Conservation (phyloP, 2,329 filamentous ascomycete species). For the Alternaria sp. region DNA sequence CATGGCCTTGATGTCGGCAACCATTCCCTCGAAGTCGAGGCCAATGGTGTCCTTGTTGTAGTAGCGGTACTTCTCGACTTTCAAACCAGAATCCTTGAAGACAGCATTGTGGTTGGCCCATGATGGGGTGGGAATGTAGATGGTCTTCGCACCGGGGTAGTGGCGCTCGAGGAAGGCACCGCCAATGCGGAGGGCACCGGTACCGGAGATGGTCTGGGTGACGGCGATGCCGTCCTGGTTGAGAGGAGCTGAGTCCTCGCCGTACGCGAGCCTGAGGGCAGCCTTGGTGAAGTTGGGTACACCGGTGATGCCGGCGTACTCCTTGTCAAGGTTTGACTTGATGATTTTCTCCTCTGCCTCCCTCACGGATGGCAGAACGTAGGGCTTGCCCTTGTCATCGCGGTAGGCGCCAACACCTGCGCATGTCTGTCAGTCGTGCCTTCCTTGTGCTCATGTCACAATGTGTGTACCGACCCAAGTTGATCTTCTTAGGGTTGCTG, state of each 20-base stretch:
- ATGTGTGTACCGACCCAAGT: slow-evolving; percentile 72
- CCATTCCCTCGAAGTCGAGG: slow-evolving; percentile 93
- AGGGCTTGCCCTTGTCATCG: slow-evolving; percentile 97
- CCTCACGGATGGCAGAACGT: slow-evolving; percentile 92
- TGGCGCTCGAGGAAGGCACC: slow-evolving; percentile 92
- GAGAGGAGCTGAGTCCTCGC: slow-evolving; percentile 78
- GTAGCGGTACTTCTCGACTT: slow-evolving; percentile 96
- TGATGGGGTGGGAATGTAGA: slow-evolving; percentile 95
- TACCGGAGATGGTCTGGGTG: slow-evolving; percentile 98
- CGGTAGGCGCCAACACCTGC: slow-evolving; percentile 95
- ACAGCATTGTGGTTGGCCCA: slow-evolving; percentile 99
- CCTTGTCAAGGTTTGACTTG: slow-evolving; percentile 84
- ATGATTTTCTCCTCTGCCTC: slow-evolving; percentile 89
- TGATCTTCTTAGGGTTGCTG: slow-evolving; percentile 93
- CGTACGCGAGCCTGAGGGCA: slow-evolving; percentile 90
- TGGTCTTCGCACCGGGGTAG: slow-evolving; percentile 90
- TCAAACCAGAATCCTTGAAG: slow-evolving; percentile 90
- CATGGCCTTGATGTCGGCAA: slow-evolving; percentile 88
- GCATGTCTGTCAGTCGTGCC: slow-evolving; percentile 29
- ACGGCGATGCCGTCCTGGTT: slow-evolving; percentile 81
- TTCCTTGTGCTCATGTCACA: background rate
- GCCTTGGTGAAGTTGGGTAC: slow-evolving; percentile 93
- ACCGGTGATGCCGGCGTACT: slow-evolving; percentile 98
- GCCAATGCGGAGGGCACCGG: slow-evolving; percentile 92
- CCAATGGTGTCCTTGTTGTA: slow-evolving; percentile 99